phyloP scores from a whole-genome alignment of 768 basidiomycete genomes.

The Mycena galericulata region DNA sequence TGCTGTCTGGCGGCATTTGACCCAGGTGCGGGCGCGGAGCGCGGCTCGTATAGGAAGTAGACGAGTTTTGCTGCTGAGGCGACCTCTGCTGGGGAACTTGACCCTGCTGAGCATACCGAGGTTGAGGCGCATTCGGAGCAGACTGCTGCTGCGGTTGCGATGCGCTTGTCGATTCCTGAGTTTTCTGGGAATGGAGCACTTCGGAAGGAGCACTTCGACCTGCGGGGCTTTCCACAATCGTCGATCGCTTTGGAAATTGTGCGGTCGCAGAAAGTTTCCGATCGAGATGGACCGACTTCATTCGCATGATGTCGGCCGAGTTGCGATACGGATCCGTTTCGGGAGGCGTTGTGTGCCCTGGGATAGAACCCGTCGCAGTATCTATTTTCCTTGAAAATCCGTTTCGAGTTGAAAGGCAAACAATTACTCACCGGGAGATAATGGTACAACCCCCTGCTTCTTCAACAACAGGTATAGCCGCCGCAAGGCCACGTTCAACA shows the following conservation, averaged over 20 bases:
- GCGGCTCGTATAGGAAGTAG: slow-evolving; percentile 43
- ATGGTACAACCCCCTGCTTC: slow-evolving; percentile 91
- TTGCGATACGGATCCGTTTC: slow-evolving; percentile 87
- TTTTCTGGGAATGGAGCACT: slow-evolving; percentile 59
- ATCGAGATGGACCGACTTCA: slow-evolving; percentile 95
- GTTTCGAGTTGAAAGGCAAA: neutral
- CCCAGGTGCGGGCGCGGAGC: slow-evolving; percentile 53
- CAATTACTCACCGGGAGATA: slow-evolving; percentile 71
- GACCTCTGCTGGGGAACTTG: slow-evolving; percentile 51
- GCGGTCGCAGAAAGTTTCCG: slow-evolving; percentile 96
- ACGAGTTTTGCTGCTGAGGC: slow-evolving; percentile 41
- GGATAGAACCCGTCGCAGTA: slow-evolving; percentile 22
- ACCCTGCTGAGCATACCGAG: slow-evolving; percentile 49
- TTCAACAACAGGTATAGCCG: slow-evolving; percentile 89
- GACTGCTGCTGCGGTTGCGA: slow-evolving; percentile 50
- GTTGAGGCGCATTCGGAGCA: slow-evolving; percentile 41
- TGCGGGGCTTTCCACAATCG: slow-evolving; percentile 94
- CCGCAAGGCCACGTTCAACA: slow-evolving; percentile 94
- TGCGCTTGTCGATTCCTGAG: slow-evolving; percentile 53
- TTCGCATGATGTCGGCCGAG: slow-evolving; percentile 90
- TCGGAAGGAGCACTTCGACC: slow-evolving; percentile 86
- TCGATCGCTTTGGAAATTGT: slow-evolving; percentile 91
- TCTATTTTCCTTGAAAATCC: slow-evolving; percentile 19
- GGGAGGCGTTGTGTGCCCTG: slow-evolving; percentile 46
- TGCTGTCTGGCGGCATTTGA: slow-evolving; percentile 54